Base-by-base conservation (phyloP, 1,284 basidiomycete species). In the Xerocomus cyaneibrunnescens region DNA sequence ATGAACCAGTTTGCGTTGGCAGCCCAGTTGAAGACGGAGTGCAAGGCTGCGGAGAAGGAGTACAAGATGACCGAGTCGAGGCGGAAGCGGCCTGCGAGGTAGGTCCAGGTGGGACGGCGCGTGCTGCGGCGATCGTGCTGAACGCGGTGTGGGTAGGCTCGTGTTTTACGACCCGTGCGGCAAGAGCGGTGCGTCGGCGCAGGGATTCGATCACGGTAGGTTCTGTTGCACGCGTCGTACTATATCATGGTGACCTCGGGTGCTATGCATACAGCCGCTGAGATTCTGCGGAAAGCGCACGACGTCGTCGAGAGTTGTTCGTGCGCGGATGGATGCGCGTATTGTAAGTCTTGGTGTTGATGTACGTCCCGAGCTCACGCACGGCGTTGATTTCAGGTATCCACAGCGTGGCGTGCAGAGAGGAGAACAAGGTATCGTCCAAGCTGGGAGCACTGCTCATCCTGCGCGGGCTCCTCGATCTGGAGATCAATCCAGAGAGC, bases 81-180 rank as follows among this genome's bases (percentile, higher is more conserved):
- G 45, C 74, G 91, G 46, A 89, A 89, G 65, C 76, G 92, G 47
- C 90, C 92, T 2, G 92, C 87, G 5, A 79, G 91, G 88, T 86
- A 10, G 77, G 87, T 36, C n/a, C 16, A 12, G 19, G 84, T 83
- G 16, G 22, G n/a, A 28, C 10, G 9, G 50, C 27, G 66, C 52
- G 12, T 5, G 10, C 30, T 0, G 5, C 5, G 14, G 32, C 14
- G 23, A 19, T 38, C 16, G 14, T 1, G n/a, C 38, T 45, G 14
- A 47, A 2, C 22, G 36, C 17, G 40, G 22, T 21, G 13, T 48
- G n/a, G 22, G n/a, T 48, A 91, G 92, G 54, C 70, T 96, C 9
- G 87, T 94, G 45, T 89, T 95, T 60, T 94, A 91, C 63, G 93
- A 96, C 59, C 71, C 77, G 34, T 76, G 83, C 6, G 87, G 87